Conservation (phyloP, 1,284 basidiomycete species). For the Sanghuangporus baumii region DNA sequence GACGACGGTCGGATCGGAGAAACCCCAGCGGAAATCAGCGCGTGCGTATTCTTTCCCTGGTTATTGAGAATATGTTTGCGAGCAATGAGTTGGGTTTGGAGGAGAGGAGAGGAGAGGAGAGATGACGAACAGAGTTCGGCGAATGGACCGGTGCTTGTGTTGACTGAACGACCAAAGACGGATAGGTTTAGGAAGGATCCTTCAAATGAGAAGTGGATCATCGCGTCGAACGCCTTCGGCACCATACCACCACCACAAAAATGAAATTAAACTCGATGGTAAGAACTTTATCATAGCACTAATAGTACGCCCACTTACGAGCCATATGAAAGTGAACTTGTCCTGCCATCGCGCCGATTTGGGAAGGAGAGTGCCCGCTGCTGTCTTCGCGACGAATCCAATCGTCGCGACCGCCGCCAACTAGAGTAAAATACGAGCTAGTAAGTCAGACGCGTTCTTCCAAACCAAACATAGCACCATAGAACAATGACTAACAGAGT, state of each 20-base stretch:
- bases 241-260: not conserved
- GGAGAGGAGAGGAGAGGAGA: not conserved
- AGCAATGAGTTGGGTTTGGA: constrained; percentile 22
- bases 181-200: constrained; percentile 75
- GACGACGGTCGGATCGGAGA: constrained; percentile 71
- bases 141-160: constrained; percentile 60
- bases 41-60: constrained; percentile 63
- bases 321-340: constrained; percentile 65
- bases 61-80: constrained; percentile 21
- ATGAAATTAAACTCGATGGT: not conserved
- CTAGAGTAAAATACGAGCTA: not conserved
- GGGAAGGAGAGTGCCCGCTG: constrained; percentile 50
- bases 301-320: constrained; percentile 39
- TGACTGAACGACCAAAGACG: constrained; percentile 65
- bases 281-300: not conserved
- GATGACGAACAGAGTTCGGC: constrained; percentile 68
- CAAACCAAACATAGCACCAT: not conserved
- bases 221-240: constrained; percentile 62
- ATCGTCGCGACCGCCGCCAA: constrained; percentile 51
- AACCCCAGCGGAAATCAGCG: constrained; percentile 77
- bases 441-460: not conserved
- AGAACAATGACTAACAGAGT: constrained; percentile 30
- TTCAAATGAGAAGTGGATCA: constrained; percentile 76
- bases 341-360: constrained; percentile 59
- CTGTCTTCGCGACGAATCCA: constrained; percentile 43